Conservation (phyloP, 2,329 filamentous ascomycete species). For the Stagonosporopsis tanaceti region DNA sequence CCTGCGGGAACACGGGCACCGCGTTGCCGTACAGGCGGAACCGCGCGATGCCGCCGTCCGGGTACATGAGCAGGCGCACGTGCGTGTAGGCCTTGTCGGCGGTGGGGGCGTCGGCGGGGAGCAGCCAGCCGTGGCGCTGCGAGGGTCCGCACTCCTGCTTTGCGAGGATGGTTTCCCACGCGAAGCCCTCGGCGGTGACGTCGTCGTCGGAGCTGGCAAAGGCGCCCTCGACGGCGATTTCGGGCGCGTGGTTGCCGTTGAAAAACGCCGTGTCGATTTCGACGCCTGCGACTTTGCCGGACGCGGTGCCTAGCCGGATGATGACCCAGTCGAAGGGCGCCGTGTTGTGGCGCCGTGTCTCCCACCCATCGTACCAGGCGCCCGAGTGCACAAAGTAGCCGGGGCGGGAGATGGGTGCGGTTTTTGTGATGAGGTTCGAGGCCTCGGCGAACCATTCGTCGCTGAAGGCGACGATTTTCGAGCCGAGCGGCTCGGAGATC, state of each 20-base stretch:
- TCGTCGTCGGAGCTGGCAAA: conserved; percentile 66
- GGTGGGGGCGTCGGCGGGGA: no score
- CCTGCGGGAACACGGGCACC: conserved; percentile 76
- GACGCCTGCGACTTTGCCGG: conserved; percentile 74
- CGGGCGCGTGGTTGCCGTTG: conserved; percentile 81
- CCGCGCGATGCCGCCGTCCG: conserved; percentile 82
- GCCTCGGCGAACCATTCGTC: conserved; percentile 70
- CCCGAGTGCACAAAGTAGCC: conserved; percentile 67
- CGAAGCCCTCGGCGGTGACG: conserved; percentile 56
- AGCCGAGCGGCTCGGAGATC: conserved; percentile 60
- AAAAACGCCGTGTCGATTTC: conserved; percentile 86
- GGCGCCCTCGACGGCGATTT: conserved; percentile 78
- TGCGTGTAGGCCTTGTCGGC: conserved; percentile 77
- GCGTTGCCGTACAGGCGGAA: conserved; percentile 81
- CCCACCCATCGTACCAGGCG: conserved; percentile 72
- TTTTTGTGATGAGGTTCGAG: conserved; percentile 65
- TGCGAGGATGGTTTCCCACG: conserved; percentile 75
- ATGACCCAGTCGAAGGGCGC: conserved; percentile 67
- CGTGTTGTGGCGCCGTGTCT: conserved; percentile 67
- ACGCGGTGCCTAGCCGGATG: conserved; percentile 67
- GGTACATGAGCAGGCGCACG: conserved; percentile 83
- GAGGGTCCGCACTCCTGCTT: conserved; percentile 77
- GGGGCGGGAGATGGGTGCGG: conserved; percentile 62
- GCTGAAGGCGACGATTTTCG: conserved; percentile 63
- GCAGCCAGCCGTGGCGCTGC: conserved; percentile 76